Evolutionary conservation across 306 rosid genomes (phyloP).

Genomic region (Cucumis sativus): Cucumber_9930_V3 NC_026658.2:4813001-4813500

Average conservation of each 20-base stretch:
- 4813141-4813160: slow-evolving; percentile 45
- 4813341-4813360: not conserved
- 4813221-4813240: slow-evolving; percentile 55
- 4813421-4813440: slow-evolving; percentile 54
- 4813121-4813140: slow-evolving; percentile 60
- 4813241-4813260: not conserved
- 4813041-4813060: slow-evolving; percentile 24
- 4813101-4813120: slow-evolving; percentile 36
- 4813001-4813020: slow-evolving; percentile 61
- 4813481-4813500: not conserved
- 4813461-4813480: not conserved
- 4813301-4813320: not conserved
- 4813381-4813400: slow-evolving; percentile 20
- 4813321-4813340: not conserved
- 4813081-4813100: slow-evolving; percentile 22
- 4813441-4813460: slow-evolving; percentile 1
- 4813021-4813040: slow-evolving; percentile 60
- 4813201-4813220: slow-evolving; percentile 42
- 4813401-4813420: slow-evolving; percentile 94
- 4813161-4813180: slow-evolving; percentile 38
- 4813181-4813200: slow-evolving; percentile 43
- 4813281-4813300: slow-evolving; percentile 3
- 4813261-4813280: slow-evolving; percentile 6
- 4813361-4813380: slow-evolving; percentile 5
- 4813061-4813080: slow-evolving; percentile 39